Evolutionary conservation across 192 early-diverging fungal species (phyloP).

Genomic region (Backusella circina): DNA sequence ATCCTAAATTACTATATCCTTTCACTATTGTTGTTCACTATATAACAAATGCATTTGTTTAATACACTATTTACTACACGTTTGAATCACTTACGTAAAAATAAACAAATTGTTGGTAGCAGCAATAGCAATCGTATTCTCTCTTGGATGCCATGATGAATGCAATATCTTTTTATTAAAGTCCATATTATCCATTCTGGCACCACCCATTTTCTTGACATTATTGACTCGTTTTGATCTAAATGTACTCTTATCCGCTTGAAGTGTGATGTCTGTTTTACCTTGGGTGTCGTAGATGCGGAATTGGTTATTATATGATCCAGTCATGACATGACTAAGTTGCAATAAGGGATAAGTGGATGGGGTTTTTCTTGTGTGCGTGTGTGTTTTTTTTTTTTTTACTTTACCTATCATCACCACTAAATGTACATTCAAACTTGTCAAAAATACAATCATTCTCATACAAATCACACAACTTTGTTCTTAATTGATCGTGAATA

Average conservation of each 20-base stretch:
- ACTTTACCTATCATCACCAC: slow-evolving; percentile 83
- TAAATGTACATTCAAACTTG: slow-evolving; percentile 98
- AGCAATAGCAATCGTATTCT: slow-evolving; percentile 87
- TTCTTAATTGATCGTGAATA: slow-evolving; percentile 92
- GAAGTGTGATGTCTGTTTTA: slow-evolving; percentile 78
- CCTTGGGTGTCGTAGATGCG: slow-evolving; percentile 86
- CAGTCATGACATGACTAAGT: slow-evolving; percentile 86
- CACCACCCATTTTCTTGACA: slow-evolving; percentile 66
- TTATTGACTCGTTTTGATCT: slow-evolving; percentile 80
- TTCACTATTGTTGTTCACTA: not conserved
- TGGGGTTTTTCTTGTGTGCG: not conserved
- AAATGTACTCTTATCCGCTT: slow-evolving; percentile 98
- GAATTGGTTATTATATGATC: slow-evolving; percentile 98
- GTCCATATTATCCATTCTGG: slow-evolving; percentile 74
- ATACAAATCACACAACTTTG: slow-evolving; percentile 96
- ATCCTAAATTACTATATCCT: no score
- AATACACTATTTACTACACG: no score
- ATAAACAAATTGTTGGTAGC: slow-evolving; percentile 92
- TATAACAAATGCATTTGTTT: not conserved
- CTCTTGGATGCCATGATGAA: slow-evolving; percentile 90
- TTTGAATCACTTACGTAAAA: slow-evolving; percentile 60
- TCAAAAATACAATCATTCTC: slow-evolving; percentile 99
- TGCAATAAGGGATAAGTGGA: no score
- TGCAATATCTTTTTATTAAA: slow-evolving; percentile 89
- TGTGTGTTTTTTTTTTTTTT: not conserved